These are phyloP conservation scores for Colletotrichum acutatum DNA, from an alignment of 2,329 filamentous ascomycete genomes.

Conservation along the genomic window DNA sequence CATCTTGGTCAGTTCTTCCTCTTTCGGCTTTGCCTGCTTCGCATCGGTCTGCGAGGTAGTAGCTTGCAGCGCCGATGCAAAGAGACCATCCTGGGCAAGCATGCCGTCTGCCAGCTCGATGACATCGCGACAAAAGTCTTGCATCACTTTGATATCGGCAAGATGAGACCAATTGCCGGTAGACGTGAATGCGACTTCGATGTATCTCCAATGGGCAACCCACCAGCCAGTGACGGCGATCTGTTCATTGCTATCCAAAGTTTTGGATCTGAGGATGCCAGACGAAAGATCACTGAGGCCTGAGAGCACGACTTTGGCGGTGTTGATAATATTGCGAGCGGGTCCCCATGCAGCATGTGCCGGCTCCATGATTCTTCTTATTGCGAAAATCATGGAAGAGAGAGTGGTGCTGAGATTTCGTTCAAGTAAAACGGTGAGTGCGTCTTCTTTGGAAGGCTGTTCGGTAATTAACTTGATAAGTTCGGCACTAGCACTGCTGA, in stretches of 20 bases:
- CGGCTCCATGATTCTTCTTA: conserved; percentile 45
- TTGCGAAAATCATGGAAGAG: conserved; percentile 54
- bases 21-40: conserved; percentile 39
- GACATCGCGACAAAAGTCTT: conserved; percentile 91
- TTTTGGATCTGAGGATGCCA: conserved; percentile 65
- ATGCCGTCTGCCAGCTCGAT: conserved; percentile 93
- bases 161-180: conserved; percentile 86
- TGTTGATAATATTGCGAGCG: conserved; percentile 67
- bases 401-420: conserved; percentile 55
- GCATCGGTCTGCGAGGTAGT: neutral
- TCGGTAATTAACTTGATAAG: conserved; percentile 85
- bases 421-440: conserved; percentile 58
- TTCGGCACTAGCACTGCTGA: conserved; percentile 83
- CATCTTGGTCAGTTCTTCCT: conserved; percentile 51
- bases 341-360: conserved; percentile 64
- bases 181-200: conserved; percentile 81
- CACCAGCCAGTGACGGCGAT: conserved; percentile 81
- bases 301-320: conserved; percentile 66
- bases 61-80: conserved; percentile 73
- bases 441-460: conserved; percentile 65
- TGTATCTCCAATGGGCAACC: conserved; percentile 83
- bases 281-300: conserved; percentile 66
- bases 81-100: conserved; percentile 85
- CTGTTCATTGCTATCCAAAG: conserved; percentile 70
- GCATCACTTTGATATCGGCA: conserved; percentile 82